Conservation (phyloP, 202 grass and related monocot genomes). For the Hordeum pubiflorum region DNA sequence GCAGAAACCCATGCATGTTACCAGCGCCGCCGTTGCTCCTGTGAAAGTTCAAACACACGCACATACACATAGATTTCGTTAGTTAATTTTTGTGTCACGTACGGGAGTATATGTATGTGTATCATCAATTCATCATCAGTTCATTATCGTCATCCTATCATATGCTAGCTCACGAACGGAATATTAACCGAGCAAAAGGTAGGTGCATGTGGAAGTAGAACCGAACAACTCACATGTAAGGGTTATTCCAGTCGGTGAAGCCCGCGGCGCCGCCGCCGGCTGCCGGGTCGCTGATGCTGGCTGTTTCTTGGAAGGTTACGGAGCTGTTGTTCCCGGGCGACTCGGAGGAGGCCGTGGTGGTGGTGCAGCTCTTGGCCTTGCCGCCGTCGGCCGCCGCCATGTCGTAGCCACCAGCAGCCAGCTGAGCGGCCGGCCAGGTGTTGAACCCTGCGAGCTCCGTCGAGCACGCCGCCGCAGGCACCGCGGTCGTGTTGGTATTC, state of each 20-base stretch:
- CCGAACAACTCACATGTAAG: constrained; percentile 43
- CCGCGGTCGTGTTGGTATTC: background rate
- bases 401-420: constrained; percentile 19
- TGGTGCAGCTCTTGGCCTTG: constrained; percentile 28
- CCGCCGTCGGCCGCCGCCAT: constrained; percentile 1
- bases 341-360: constrained; percentile 52
- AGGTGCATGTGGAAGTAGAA: background rate
- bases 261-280: background rate
- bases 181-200: background rate
- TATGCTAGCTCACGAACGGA: constrained; percentile 4
- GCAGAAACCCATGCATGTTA: constrained; percentile 42
- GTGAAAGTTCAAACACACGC: background rate
- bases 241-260: constrained; percentile 46
- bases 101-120: background rate
- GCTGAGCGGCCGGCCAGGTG: constrained; percentile 25
- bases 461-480: constrained; percentile 30
- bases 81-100: background rate
- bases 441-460: constrained; percentile 36
- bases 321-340: constrained; percentile 52
- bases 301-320: constrained; percentile 42
- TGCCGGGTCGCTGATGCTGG: constrained; percentile 19
- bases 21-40: constrained; percentile 16
- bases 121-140: too few species aligned
- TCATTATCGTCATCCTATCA: background rate
- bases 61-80: background rate